Conservation (phyloP, 2,329 filamentous ascomycete species). For the Penicillium expansum region DNA sequence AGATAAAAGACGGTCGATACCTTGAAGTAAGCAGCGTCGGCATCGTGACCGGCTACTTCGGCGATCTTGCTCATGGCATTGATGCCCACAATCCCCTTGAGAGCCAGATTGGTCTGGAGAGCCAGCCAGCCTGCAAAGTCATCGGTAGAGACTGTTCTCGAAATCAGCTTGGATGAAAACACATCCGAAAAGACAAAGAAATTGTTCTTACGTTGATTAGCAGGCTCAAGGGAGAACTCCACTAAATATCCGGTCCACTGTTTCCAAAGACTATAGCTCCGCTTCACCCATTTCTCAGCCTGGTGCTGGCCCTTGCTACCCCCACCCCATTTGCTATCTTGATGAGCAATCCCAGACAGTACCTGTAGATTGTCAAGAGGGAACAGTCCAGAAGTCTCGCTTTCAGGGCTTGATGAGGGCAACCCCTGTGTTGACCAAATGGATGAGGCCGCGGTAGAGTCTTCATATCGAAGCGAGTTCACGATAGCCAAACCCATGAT, state of each 20-base stretch:
- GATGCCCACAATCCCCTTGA: conserved; percentile 82
- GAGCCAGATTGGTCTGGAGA: conserved; percentile 76
- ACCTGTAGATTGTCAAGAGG: conserved; percentile 50
- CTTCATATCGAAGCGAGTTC: conserved; percentile 67
- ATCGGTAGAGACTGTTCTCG: conserved; percentile 65
- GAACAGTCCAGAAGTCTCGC: conserved; percentile 39
- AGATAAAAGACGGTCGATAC: conserved; percentile 20
- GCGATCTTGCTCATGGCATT: conserved; percentile 73
- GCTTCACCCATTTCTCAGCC: conserved; percentile 62
- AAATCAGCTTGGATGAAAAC: conserved; percentile 1
- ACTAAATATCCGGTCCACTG: conserved; percentile 79
- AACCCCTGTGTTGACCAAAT: conserved; percentile 52
- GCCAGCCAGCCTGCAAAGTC: conserved; percentile 77
- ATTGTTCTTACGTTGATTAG: conserved; percentile 60
- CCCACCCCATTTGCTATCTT: conserved; percentile 62
- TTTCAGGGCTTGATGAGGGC: conserved; percentile 21
- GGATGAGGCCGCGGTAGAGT: conserved; percentile 56
- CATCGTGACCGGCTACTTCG: conserved; percentile 56
- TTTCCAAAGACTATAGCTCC: conserved; percentile 69
- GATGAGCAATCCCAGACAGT: conserved; percentile 53
- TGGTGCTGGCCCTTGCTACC: conserved; percentile 53
- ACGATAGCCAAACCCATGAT: conserved; percentile 77
- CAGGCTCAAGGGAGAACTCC: conserved; percentile 70
- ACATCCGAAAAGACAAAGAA: background rate
- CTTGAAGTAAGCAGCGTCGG: conserved; percentile 59